Evolutionary conservation across 768 basidiomycete genomes (phyloP), one percentile per base, ranked within the genome.

Genomic region (Trametes coccinea): DNA sequence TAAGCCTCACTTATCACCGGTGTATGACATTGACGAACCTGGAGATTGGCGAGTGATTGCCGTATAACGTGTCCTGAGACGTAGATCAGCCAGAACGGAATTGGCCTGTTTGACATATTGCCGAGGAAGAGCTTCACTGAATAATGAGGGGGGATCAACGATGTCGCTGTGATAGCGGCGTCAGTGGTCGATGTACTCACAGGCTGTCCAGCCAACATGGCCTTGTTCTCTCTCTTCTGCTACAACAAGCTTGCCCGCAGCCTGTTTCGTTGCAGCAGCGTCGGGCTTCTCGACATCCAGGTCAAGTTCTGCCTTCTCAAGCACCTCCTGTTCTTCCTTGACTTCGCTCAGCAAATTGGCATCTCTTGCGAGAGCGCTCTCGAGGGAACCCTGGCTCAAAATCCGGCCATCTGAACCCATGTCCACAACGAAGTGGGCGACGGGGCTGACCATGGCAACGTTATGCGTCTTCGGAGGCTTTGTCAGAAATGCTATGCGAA

Each of bases 211-310:
- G 55, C 81, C 80, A 30, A 89, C 79, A 62, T 83, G 84, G 0
- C 88, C 87, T 41, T 79, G 75, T 10, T 77, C 82, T 39, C 86
- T 78, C 67, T 90, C 88, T 68, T 90, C 88, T 0, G 79, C 82
- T 7, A 86, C 73, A 47, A 88, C 80, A 13, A 89, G 75, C 67
- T 87, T 86, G 3, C 86, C 85, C 34, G 78, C 78, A 11, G 59
- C 51, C 48, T 71, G 68, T 56, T 71, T 70, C 7, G 59, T 49
- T 0, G n/a, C 44, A 3, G 16, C 48, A 29, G 52, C 60, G 5
- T 68, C 64, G 1, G 62, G 63, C 31, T 67, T n/a, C 39, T 72
- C 73, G 13, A 71, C 46, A 16, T 62, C 60, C 56, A n/a, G n/a
- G n/a, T n/a, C n/a, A n/a, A 72, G 58, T 46, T 69, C 64, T 5